Evolutionary conservation across 345 rosid genomes (phyloP).

Genomic region (Lagerstroemia speciosa): DNA sequence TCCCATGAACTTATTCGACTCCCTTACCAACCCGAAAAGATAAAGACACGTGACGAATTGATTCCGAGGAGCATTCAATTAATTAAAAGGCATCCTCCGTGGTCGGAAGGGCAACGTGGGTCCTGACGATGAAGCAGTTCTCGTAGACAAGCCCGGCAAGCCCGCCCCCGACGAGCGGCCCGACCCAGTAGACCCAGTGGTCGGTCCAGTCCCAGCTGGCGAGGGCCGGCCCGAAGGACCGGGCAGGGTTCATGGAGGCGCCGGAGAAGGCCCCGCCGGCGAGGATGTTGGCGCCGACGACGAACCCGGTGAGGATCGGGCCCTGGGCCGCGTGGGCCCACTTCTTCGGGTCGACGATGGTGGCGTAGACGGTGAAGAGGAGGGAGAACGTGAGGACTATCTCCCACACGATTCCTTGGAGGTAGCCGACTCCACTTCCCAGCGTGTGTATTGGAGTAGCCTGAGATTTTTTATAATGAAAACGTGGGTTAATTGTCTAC

Average conservation of each 20-base stretch:
- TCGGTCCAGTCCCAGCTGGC: slow-evolving; percentile 81
- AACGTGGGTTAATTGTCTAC: neutral
- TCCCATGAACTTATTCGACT: too few relatives aligned
- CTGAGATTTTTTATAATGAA: slow-evolving; percentile 15
- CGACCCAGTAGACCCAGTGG: slow-evolving; percentile 93
- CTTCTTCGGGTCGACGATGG: slow-evolving; percentile 85
- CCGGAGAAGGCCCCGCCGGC: slow-evolving; percentile 86
- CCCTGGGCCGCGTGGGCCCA: slow-evolving; percentile 68
- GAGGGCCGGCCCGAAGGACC: slow-evolving; percentile 86
- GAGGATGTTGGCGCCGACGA: slow-evolving; percentile 69
- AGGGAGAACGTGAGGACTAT: slow-evolving; percentile 65
- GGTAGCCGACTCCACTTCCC: slow-evolving; percentile 54
- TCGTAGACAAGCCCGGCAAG: slow-evolving; percentile 67
- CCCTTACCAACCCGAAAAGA: too few relatives aligned
- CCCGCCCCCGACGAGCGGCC: slow-evolving; percentile 74
- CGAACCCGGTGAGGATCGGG: slow-evolving; percentile 60
- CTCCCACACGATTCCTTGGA: slow-evolving; percentile 76
- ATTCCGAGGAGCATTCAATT: too few relatives aligned
- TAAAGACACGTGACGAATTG: too few relatives aligned
- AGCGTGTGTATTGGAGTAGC: slow-evolving; percentile 51
- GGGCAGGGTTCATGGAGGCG: slow-evolving; percentile 94
- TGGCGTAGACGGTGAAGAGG: slow-evolving; percentile 77
- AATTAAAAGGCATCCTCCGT: slow-evolving; percentile 18
- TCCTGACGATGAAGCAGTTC: slow-evolving; percentile 50
- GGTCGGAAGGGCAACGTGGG: slow-evolving; percentile 27